These are phyloP conservation scores for Xylaria intraflava DNA, from an alignment of 495 filamentous ascomycete genomes.

Conservation along the genomic window DNA sequence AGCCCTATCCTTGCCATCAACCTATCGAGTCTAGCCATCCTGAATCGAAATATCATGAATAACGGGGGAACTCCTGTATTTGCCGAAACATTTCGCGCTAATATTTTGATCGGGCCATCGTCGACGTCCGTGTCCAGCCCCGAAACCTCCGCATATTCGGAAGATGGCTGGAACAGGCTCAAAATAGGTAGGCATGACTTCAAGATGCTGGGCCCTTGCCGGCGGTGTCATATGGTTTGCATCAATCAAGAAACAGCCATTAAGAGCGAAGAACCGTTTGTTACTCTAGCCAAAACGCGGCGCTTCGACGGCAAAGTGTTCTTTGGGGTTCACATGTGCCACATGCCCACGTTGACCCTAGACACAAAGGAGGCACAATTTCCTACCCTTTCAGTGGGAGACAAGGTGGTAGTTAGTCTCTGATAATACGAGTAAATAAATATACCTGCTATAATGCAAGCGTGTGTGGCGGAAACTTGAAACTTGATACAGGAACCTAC, in stretches of 20 bases:
- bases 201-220: slow-evolving; percentile 71
- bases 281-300: slow-evolving; percentile 79
- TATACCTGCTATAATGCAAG: not conserved
- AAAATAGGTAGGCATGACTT: slow-evolving; percentile 50
- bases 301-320: slow-evolving; percentile 73
- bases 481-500: too few relatives aligned
- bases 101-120: slow-evolving; percentile 58
- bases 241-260: slow-evolving; percentile 77
- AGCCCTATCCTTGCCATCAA: slow-evolving; percentile 84
- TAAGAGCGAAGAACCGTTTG: slow-evolving; percentile 76
- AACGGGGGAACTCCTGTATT: slow-evolving; percentile 53
- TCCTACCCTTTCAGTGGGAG: slow-evolving; percentile 53
- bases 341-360: slow-evolving; percentile 26
- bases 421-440: not conserved
- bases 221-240: slow-evolving; percentile 93
- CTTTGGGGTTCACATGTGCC: slow-evolving; percentile 75
- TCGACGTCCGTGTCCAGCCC: slow-evolving; percentile 14
- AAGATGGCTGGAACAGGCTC: slow-evolving; percentile 51
- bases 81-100: slow-evolving; percentile 70
- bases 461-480: too few relatives aligned
- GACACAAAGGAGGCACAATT: slow-evolving; percentile 31
- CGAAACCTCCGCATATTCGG: slow-evolving; percentile 32
- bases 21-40: slow-evolving; percentile 64
- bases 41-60: slow-evolving; percentile 63
- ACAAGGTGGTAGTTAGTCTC: slow-evolving; percentile 37